Evolutionary conservation across 352 stramenopile genomes (phyloP).

Genomic region (Phytophthora citricola): DNA sequence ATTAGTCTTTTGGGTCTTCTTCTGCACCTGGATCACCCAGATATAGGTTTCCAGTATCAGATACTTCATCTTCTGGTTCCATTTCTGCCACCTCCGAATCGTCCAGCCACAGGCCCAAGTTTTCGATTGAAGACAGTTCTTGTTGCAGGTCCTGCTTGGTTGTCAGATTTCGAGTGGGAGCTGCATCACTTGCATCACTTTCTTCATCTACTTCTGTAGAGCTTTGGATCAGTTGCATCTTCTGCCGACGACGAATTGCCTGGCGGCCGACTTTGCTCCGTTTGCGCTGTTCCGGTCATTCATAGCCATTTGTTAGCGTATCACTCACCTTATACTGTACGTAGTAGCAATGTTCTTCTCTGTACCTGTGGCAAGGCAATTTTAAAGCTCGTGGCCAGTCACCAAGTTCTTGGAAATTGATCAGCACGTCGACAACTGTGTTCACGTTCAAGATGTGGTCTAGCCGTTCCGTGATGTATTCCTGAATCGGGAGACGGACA

Average conservation of each 20-base stretch:
- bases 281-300: constrained; percentile 44
- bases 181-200: neutral
- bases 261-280: constrained; percentile 47
- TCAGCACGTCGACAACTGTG: constrained; percentile 77
- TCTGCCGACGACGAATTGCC: constrained; percentile 37
- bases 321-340: neutral
- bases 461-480: constrained; percentile 66
- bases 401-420: constrained; percentile 48
- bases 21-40: no score
- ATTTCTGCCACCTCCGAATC: neutral
- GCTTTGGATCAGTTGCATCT: constrained; percentile 18
- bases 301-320: constrained; percentile 2
- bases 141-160: constrained; percentile 10
- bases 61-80: constrained; percentile 3
- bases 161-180: constrained; percentile 10
- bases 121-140: constrained; percentile 20
- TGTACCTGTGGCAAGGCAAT: constrained; percentile 61
- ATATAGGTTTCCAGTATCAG: neutral
- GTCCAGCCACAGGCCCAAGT: constrained; percentile 25
- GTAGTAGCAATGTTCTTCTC: neutral
- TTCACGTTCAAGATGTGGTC: constrained; percentile 88
- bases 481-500: constrained; percentile 74
- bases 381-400: constrained; percentile 62
- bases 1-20: no score
- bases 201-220: neutral